Base-by-base conservation (phyloP, 768 basidiomycete species). In the Boletus coccyginus region DNA sequence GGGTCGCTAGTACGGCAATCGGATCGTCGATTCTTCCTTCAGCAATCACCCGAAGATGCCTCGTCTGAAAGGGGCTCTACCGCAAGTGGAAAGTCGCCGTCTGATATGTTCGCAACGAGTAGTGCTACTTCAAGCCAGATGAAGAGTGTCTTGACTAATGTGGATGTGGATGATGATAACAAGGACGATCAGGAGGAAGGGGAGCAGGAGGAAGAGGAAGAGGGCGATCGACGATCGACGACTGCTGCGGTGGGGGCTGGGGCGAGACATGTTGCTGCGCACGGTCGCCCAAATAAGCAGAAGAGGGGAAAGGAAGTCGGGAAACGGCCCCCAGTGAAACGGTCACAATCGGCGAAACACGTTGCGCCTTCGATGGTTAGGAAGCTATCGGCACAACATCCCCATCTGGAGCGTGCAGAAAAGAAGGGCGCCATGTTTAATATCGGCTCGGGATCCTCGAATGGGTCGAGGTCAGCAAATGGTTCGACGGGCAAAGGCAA, bases 381-480 rank as follows among this genome's bases (percentile, higher is more conserved):
- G 55, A 73, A 66, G 61, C 52, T 57, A 19, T 66, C 66, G 46
- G 38, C 53, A 33, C 70, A 66, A 3, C 66, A 58, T n/a, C 44
- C 46, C 17, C 62, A 59, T 31, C 50, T 29, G 27, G 65, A 59
- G 16, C 68, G 56, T 24, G 33, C 16, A 21, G 59, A 62, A 38
- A 69, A 66, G 53, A 69, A 63, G 47, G 62, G 69, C 19, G 65
- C 74, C 13, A 73, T 74, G 62, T 85, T 87, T 57, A 82, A 83
- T 60, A 78, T 87, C 53, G 85, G 84, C 3, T 85, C 84, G 17
- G 74, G 77, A 55, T 84, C 83, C 39, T 83, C 84, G 50, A 79
- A 79, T 46, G 81, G 81, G 17, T 70, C 73, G 39, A 64, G 58
- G 57, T 69, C 57, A 24, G 60, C 62, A 6, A 65, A 60, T 38